Base-by-base conservation (phyloP, 2,329 filamentous ascomycete species). In the Diaporthe australafricana region DNA sequence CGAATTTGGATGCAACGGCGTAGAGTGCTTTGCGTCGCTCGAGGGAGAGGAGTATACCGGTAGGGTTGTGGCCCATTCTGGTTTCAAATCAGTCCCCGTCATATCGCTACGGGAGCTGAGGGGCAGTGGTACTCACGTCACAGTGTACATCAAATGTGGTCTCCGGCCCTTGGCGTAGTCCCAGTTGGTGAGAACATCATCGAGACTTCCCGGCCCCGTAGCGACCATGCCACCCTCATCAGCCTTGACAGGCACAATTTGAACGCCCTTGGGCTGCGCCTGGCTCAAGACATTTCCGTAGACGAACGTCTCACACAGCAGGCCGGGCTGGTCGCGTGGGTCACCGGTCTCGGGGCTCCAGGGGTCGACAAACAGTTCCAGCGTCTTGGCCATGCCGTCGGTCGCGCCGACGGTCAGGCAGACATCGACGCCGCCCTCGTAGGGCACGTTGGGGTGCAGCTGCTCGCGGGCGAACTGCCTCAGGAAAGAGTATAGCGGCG, bases 91-190 rank as follows among this genome's bases (percentile, higher is more conserved):
- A 68, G 60, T 25, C 30, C 5, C 14, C 7, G 0, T 25, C 7
- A 3, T 27, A 20, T 14, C 45, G 11, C n/a, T 2, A 3, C 14
- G 12, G 45, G 17, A 50, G 30, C n/a, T 7, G 48, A n/a, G 16
- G 14, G 30, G 2, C 45, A 25, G 2, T 2, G 1, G 30, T 4
- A 90, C 92, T 88, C 82, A 94, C 91, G 94, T 95, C 75, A 98
- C 93, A 2, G 94, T 97, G 80, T 98, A 98, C 85, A 98, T 87
- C 75, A 98, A 80, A 80, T 96, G 93, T 50, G 95, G 95, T 71
- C 93, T 87, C 78, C 90, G 91, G 1, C 95, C 95, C 77, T 87
- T 91, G 50, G 85, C 85, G 57, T 86, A 85, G 80, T 98, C 93
- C 95, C 95, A 98, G 76, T 93, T 94, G 68, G 91, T 88, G 38